A percentile compares a stretch with the other conserved stretches of the same genome.
These are phyloP conservation scores for Vaccinium darrowii DNA, from an alignment of 148 eudicot genomes.

Conservation along the genomic window DNA sequence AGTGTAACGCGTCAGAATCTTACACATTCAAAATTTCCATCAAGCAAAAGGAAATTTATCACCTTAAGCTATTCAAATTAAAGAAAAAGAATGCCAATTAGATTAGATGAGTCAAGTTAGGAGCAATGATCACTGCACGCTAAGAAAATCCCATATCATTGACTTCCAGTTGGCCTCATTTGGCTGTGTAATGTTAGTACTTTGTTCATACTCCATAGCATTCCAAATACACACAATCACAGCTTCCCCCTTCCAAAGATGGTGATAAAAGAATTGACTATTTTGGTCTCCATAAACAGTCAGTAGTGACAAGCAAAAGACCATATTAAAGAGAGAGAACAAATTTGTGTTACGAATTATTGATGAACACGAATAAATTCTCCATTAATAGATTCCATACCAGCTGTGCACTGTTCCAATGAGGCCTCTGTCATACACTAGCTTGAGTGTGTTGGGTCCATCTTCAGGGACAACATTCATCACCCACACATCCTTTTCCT, in stretches of 20 bases:
- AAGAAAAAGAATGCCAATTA: not conserved
- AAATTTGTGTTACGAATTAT: not conserved
- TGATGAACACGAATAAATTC: not conserved
- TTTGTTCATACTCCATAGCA: not conserved
- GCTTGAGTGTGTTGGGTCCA: slow-evolving; percentile 94
- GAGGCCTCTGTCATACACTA: slow-evolving; percentile 87
- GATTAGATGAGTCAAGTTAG: not conserved
- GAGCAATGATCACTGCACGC: not conserved
- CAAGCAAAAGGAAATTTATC: not conserved
- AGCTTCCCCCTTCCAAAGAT: not conserved
- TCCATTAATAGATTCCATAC: slow-evolving; percentile 36
- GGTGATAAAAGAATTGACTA: not conserved
- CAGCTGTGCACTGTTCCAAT: slow-evolving; percentile 86
- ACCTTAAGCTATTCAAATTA: not conserved
- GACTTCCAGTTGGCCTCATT: not conserved
- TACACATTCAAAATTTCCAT: not conserved
- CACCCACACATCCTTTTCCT: slow-evolving; percentile 93
- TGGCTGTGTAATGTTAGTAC: not conserved
- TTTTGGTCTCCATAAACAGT: too few relatives aligned
- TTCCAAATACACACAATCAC: too few relatives aligned
- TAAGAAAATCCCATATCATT: not conserved
- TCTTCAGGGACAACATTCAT: slow-evolving; percentile 97
- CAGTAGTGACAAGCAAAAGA: too few relatives aligned
- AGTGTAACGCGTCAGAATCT: not conserved
- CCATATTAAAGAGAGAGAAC: too few relatives aligned